phyloP scores from a whole-genome alignment of 768 basidiomycete genomes.

The Leccinum uliginosum region DNA sequence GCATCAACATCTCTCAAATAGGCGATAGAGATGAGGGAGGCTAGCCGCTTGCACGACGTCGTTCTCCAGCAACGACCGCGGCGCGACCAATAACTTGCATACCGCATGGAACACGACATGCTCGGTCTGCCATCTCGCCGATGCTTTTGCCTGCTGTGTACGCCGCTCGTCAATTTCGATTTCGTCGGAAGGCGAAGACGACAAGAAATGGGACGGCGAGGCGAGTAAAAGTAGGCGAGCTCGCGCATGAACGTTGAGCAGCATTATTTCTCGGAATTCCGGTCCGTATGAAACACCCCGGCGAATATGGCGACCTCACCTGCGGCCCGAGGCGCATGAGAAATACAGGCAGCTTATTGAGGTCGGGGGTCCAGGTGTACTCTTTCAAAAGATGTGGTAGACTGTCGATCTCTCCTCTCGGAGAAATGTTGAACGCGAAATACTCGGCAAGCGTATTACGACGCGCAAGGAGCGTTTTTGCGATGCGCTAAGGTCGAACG shows the following conservation, averaged over 20 bases:
- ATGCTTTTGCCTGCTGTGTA: constrained; percentile 39
- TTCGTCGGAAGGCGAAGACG: constrained; percentile 25
- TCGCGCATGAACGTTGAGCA: constrained; percentile 85
- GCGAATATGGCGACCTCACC: constrained; percentile 37
- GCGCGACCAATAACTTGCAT: constrained; percentile 69
- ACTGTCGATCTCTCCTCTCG: constrained; percentile 63
- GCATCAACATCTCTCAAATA: constrained; percentile 85
- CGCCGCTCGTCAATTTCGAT: constrained; percentile 38
- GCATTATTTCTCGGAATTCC: constrained; percentile 81
- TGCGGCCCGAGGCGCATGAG: constrained; percentile 91
- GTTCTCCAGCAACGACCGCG: constrained; percentile 57
- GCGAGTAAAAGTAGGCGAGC: constrained; percentile 86
- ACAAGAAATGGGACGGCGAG: constrained; percentile 30
- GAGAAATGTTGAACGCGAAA: constrained; percentile 72
- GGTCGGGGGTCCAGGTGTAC: constrained; percentile 86
- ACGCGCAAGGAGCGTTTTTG: constrained; percentile 51
- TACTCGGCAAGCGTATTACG: constrained; percentile 91
- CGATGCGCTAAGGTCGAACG: constrained; percentile 48
- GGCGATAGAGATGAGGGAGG: constrained; percentile 87
- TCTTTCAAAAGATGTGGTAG: constrained; percentile 81
- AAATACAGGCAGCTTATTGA: constrained; percentile 85
- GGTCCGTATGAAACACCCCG: constrained; percentile 39
- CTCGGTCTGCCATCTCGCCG: constrained; percentile 79
- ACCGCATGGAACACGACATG: constrained; percentile 87
- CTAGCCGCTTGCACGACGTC: constrained; percentile 88